Conservation (phyloP, 2,329 filamentous ascomycete species). For the Rhytidhysteron rufulum region DNA sequence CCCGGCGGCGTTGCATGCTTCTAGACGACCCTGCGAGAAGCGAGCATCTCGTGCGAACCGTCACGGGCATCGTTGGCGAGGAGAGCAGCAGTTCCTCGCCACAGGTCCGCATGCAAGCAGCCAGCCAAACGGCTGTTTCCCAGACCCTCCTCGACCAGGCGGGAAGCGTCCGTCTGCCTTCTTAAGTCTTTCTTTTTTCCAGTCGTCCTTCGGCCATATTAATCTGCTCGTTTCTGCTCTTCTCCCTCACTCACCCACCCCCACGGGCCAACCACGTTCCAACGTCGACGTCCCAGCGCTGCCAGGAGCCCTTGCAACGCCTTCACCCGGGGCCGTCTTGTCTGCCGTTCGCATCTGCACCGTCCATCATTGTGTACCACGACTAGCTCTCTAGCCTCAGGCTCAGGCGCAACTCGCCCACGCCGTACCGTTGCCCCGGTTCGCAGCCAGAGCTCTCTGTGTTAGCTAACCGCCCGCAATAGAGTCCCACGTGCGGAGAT, state of each 20-base stretch:
- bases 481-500: neutral
- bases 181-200: no score
- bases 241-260: neutral
- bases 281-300: neutral
- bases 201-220: slow-evolving; percentile 7
- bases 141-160: no score
- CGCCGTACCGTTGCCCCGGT: neutral
- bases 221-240: slow-evolving; percentile 21
- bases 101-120: no score
- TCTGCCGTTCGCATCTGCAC: neutral
- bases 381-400: neutral
- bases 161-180: no score
- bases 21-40: no score
- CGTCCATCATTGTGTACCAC: neutral
- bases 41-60: no score
- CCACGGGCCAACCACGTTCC: neutral
- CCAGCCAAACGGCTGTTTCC: no score
- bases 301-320: neutral
- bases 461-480: neutral
- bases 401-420: neutral
- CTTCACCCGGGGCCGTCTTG: neutral
- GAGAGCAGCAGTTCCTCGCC: no score
- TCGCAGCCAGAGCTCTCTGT: neutral
- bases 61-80: no score
- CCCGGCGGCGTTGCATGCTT: no score